Evolutionary conservation across 495 filamentous ascomycete genomes (phyloP).

Genomic region (Podospora tetraspora): DNA sequence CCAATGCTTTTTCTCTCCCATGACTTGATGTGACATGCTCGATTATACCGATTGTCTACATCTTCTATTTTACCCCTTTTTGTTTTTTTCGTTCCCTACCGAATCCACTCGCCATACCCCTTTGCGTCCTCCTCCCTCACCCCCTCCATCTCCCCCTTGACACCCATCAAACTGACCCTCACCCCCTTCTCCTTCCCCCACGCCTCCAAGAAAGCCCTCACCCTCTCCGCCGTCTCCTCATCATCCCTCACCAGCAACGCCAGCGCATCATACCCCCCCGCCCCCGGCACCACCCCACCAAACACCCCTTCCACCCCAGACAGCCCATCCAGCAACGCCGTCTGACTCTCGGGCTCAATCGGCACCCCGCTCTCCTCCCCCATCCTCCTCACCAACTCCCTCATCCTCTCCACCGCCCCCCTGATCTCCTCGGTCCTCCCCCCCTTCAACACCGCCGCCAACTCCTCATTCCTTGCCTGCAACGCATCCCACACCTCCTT

Average conservation of each 20-base stretch:
- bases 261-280: slow-evolving; percentile 90
- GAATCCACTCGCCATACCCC: slow-evolving; percentile 61
- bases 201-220: slow-evolving; percentile 56
- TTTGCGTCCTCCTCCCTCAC: slow-evolving; percentile 59
- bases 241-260: slow-evolving; percentile 74
- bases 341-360: slow-evolving; percentile 86
- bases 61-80: not conserved
- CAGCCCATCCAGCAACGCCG: slow-evolving; percentile 71
- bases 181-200: slow-evolving; percentile 66
- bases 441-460: slow-evolving; percentile 56
- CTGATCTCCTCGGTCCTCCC: slow-evolving; percentile 35
- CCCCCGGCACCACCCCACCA: slow-evolving; percentile 89
- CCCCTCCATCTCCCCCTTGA: slow-evolving; percentile 85
- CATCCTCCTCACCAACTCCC: slow-evolving; percentile 66
- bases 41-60: not conserved
- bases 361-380: slow-evolving; percentile 68
- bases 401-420: slow-evolving; percentile 35
- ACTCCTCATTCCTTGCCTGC: slow-evolving; percentile 65
- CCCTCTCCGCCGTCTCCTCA: slow-evolving; percentile 53
- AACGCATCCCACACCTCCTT: slow-evolving; percentile 64
- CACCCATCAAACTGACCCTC: slow-evolving; percentile 70
- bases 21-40: not conserved
- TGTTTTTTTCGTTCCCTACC: slow-evolving; percentile 2
- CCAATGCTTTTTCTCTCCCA: not conserved
- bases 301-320: slow-evolving; percentile 69